Conservation (phyloP, 805 yeast genomes). For the Scheffersomyces amazonensis region DNA sequence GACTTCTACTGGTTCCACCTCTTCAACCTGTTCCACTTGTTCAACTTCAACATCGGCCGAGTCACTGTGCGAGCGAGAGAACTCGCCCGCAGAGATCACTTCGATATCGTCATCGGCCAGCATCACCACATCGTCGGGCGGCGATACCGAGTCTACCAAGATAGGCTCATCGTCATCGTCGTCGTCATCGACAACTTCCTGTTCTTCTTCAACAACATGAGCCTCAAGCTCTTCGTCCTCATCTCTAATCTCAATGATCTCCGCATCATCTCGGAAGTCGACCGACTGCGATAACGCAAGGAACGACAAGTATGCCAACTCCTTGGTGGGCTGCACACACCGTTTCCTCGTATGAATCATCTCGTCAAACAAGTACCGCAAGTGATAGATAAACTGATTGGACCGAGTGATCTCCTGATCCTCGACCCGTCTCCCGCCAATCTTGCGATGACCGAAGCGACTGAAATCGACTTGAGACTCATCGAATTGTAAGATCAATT, state of each 20-base stretch:
- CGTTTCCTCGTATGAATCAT: constrained; percentile 62
- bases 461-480: constrained; percentile 16
- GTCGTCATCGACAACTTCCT: constrained; percentile 1
- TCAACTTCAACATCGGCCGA: background rate
- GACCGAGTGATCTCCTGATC: constrained; percentile 77
- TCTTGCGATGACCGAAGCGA: constrained; percentile 38
- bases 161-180: constrained; percentile 1
- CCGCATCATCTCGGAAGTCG: constrained; percentile 39
- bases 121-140: no score
- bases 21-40: background rate
- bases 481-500: constrained; percentile 57
- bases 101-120: no score
- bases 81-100: background rate
- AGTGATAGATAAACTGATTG: constrained; percentile 71
- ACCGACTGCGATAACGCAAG: constrained; percentile 69
- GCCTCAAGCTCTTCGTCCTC: constrained; percentile 12
- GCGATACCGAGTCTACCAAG: background rate
- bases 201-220: constrained; percentile 4
- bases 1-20: background rate
- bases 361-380: constrained; percentile 65
- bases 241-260: constrained; percentile 11
- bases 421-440: constrained; percentile 86
- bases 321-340: constrained; percentile 77
- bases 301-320: constrained; percentile 84
- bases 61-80: no score